phyloP scores from a whole-genome alignment of 176 grass and related monocot species.

The Elymus sibiricus region DNA sequence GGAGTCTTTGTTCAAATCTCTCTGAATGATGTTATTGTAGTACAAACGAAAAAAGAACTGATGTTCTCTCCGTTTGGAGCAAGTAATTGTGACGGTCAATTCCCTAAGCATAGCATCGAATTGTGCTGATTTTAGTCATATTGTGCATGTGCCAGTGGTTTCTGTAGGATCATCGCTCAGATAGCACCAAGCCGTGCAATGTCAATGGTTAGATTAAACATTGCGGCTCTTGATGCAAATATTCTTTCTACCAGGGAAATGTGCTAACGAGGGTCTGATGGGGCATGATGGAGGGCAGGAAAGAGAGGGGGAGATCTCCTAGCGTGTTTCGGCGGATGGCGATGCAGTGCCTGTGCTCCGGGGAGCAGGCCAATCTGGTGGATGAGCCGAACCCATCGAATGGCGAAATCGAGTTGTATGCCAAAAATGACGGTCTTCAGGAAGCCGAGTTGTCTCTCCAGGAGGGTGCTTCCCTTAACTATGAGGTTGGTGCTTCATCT shows the following conservation, averaged over 20 bases:
- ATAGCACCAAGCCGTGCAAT: neutral
- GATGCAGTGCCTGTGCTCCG: slow-evolving; percentile 74
- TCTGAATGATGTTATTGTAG: neutral
- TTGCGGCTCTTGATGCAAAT: neutral
- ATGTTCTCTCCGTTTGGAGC: no score
- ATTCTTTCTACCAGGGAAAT: neutral
- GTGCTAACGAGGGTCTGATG: neutral
- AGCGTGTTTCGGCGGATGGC: neutral
- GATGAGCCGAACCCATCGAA: slow-evolving; percentile 33
- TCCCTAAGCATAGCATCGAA: neutral
- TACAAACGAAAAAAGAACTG: neutral
- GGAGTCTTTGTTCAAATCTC: neutral
- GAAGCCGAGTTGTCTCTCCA: slow-evolving; percentile 78
- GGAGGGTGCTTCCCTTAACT: slow-evolving; percentile 59
- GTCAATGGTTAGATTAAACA: neutral
- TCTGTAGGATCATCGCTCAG: neutral
- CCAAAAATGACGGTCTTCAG: slow-evolving; percentile 30
- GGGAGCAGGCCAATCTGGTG: slow-evolving; percentile 40
- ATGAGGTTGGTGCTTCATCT: slow-evolving; percentile 50
- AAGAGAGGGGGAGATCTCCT: slow-evolving; percentile 10
- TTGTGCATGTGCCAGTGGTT: neutral
- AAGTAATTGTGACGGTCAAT: neutral
- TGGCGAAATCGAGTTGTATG: slow-evolving; percentile 15
- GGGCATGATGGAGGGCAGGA: slow-evolving; percentile 13
- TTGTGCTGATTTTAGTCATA: neutral